Percentiles rank a stretch among this genome's conserved stretches.
These are phyloP conservation scores for Stellera chamaejasme DNA, from an alignment of 345 rosid species.

Conservation along the genomic window DNA sequence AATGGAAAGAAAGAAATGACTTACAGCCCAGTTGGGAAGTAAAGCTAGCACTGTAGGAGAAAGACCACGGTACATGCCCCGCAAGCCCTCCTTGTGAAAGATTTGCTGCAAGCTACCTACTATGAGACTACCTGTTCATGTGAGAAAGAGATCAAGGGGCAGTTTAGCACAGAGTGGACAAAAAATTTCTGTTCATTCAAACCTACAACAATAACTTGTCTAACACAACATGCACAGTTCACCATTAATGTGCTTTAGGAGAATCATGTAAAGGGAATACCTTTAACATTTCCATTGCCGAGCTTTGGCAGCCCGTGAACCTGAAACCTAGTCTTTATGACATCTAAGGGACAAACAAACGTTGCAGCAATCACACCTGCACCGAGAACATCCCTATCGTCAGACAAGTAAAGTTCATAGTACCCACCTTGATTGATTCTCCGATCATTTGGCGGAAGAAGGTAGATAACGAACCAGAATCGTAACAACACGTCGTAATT, in stretches of 20 bases:
- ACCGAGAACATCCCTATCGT: neutral
- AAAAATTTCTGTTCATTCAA: too few relatives aligned
- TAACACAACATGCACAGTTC: too few relatives aligned
- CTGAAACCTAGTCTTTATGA: constrained; percentile 86
- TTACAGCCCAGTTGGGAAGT: constrained; percentile 90
- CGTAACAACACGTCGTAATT: too few relatives aligned
- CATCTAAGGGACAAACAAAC: constrained; percentile 88
- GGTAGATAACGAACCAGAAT: too few relatives aligned
- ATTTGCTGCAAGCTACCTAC: constrained; percentile 71
- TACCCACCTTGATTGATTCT: too few relatives aligned
- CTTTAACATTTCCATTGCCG: constrained; percentile 30
- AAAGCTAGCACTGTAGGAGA: constrained; percentile 71
- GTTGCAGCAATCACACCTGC: constrained; percentile 82
- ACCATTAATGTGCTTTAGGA: too few relatives aligned
- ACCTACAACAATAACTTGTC: too few relatives aligned
- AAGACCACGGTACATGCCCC: constrained; percentile 80
- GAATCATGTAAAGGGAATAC: constrained; percentile 16
- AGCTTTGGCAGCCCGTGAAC: constrained; percentile 71
- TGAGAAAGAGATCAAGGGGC: neutral
- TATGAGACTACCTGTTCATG: constrained; percentile 66
- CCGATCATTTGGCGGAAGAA: too few relatives aligned
- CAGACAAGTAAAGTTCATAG: too few relatives aligned
- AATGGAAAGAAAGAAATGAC: constrained; percentile 5
- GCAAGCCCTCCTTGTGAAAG: constrained; percentile 57
- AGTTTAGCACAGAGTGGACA: too few relatives aligned